Base-by-base conservation (phyloP, 1,139 yeast species). In the Saccharomycopsis hybrid region DNA sequence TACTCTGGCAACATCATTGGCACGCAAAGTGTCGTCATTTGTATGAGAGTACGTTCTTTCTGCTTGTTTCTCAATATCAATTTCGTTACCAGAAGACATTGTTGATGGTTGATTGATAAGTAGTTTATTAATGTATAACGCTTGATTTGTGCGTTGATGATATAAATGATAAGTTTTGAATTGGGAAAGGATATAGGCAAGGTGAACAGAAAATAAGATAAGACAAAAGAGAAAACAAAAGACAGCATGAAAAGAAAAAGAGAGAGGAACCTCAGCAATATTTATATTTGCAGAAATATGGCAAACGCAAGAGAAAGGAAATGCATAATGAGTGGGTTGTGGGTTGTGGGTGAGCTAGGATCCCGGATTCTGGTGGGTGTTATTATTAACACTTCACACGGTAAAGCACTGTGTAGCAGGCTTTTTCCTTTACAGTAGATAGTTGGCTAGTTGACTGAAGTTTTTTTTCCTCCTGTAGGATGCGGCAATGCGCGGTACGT, bases 11-110 rank as follows among this genome's bases (percentile, higher is more conserved):
- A 47, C 36, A 8, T 47, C 47, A 27, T 30, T 40, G 18, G 18
- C 18, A 18, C 18, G 18, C 47, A 29, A 13, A 8, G 13, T 31
- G 13, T 44, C 37, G 13, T 13, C 30, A 5, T 30, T 31, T 27
- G 29, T 38, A 27, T 43, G 48, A 24, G 48, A 38, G 29, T 45
- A 40, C 9, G 43, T 30, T 38, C 48, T 38, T 5, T 13, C 37
- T 5, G 40, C 49, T 27, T 43, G 46, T 35, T 46, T 46, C 42
- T 46, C 49, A 27, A 46, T 11, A 32, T 46, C 49, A 13, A n/a
- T 13, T 8, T 33, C 41, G 13, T 44, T 29, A 30, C 35, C 27
- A 18, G 3, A 9, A 13, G 47, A 44, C 41, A 36, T 33, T 8
- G 18, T 43, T 28, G 41, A n/a, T 37, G 41, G 4, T 37, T 3